A percentile compares a stretch with the other conserved stretches of the same genome.
Conservation (phyloP, 208 protist genomes). For the Paratrypanosoma confusum region DNA sequence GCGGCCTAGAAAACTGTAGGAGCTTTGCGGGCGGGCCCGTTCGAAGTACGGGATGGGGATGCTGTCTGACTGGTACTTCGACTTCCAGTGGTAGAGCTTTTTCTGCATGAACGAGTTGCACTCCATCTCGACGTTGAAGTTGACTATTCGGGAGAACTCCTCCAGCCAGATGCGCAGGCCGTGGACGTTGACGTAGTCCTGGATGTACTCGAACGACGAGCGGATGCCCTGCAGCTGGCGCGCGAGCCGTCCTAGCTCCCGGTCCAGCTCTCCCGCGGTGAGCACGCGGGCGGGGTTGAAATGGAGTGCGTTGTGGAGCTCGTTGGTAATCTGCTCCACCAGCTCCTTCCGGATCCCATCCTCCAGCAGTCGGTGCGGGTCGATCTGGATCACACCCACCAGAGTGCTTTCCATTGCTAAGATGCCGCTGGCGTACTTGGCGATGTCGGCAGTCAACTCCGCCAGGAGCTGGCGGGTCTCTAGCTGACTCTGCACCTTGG, state of each 20-base stretch:
- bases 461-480: constrained; percentile 81
- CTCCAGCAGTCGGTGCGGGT: constrained; percentile 94
- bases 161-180: constrained; percentile 96
- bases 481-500: constrained; percentile 86
- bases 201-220: constrained; percentile 94
- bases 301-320: constrained; percentile 36
- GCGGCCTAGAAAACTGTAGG: constrained; percentile 87
- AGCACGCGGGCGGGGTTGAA: not conserved
- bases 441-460: constrained; percentile 81
- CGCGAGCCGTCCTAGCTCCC: constrained; percentile 63
- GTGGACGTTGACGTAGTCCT: constrained; percentile 96
- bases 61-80: constrained; percentile 81
- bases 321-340: constrained; percentile 63
- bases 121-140: constrained; percentile 96
- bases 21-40: constrained; percentile 9
- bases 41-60: constrained; percentile 91
- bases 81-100: constrained; percentile 85
- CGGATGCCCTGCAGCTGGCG: constrained; percentile 83
- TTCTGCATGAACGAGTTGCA: constrained; percentile 91
- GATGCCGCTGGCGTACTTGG: constrained; percentile 94
- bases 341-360: constrained; percentile 95
- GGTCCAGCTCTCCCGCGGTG: constrained; percentile 28
- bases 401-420: constrained; percentile 97
- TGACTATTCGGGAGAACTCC: constrained; percentile 93
- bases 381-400: constrained; percentile 94